These are phyloP conservation scores for Entophlyctis luteolus DNA, from an alignment of 192 early-diverging fungal species.

Conservation along the genomic window DNA sequence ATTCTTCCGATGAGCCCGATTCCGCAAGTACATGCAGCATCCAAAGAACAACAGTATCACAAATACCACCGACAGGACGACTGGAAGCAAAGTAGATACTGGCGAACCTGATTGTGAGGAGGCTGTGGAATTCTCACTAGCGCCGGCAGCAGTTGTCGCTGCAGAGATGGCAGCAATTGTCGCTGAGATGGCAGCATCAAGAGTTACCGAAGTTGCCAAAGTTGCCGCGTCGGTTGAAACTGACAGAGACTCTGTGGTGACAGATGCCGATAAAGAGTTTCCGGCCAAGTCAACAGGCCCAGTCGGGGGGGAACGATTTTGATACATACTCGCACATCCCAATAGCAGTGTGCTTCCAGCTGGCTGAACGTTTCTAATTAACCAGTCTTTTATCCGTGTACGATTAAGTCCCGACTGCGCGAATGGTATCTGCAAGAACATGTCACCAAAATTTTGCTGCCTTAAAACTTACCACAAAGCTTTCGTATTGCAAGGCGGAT, in stretches of 20 bases:
- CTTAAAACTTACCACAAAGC: not conserved
- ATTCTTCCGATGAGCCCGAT: not conserved
- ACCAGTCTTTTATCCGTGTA: not conserved
- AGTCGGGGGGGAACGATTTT: not conserved
- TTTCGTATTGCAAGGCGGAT: not conserved
- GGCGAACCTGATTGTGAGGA: too few species aligned
- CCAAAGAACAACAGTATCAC: not conserved
- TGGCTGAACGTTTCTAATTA: not conserved
- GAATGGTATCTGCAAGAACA: not conserved
- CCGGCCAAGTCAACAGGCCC: too few species aligned
- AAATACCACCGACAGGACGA: not conserved
- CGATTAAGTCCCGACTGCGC: not conserved
- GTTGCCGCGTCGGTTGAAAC: too few species aligned
- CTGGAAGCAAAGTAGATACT: too few species aligned
- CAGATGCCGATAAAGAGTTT: too few species aligned
- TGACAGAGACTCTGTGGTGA: too few species aligned
- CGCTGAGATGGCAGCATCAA: too few species aligned
- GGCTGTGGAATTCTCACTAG: not conserved
- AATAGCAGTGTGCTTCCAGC: not conserved
- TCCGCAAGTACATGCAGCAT: not conserved
- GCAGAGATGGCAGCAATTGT: too few species aligned
- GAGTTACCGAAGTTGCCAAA: too few species aligned
- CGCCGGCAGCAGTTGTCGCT: not conserved
- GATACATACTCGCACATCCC: not conserved
- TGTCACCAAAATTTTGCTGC: too few species aligned